Conservation (phyloP, 176 grass and related monocot species). For the Phoenix dactylifera region DNA sequence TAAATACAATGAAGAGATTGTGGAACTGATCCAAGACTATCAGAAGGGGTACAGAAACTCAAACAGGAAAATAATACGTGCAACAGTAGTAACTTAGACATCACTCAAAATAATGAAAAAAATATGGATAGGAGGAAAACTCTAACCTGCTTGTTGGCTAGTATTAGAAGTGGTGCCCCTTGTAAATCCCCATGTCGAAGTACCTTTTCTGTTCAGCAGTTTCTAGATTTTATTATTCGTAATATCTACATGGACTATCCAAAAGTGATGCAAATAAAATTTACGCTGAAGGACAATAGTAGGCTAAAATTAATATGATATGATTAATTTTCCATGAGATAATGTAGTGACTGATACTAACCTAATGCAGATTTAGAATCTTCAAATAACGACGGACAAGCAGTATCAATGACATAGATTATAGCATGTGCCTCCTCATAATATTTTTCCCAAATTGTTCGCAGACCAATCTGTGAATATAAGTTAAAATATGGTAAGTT, state of each 20-base stretch:
- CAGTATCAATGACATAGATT: constrained; percentile 87
- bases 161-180: constrained; percentile 77
- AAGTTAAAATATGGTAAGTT: not conserved
- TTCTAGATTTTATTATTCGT: not conserved
- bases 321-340: constrained; percentile 11
- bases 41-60: too few relatives aligned
- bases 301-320: not conserved
- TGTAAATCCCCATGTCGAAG: constrained; percentile 74
- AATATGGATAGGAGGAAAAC: constrained; percentile 2
- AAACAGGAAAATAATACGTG: too few relatives aligned
- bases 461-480: constrained; percentile 51
- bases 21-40: too few relatives aligned
- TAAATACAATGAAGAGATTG: too few relatives aligned
- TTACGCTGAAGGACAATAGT: too few relatives aligned
- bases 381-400: constrained; percentile 72
- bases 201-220: constrained; percentile 61
- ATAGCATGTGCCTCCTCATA: constrained; percentile 95
- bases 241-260: too few relatives aligned
- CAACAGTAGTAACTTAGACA: too few relatives aligned
- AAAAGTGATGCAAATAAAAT: too few relatives aligned
- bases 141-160: constrained; percentile 88
- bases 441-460: constrained; percentile 99
- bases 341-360: constrained; percentile 30
- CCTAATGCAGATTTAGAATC: constrained; percentile 90
- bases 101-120: not conserved